phyloP scores from a whole-genome alignment of 2,329 filamentous ascomycete genomes.

The Amauroascus verrucosus region DNA sequence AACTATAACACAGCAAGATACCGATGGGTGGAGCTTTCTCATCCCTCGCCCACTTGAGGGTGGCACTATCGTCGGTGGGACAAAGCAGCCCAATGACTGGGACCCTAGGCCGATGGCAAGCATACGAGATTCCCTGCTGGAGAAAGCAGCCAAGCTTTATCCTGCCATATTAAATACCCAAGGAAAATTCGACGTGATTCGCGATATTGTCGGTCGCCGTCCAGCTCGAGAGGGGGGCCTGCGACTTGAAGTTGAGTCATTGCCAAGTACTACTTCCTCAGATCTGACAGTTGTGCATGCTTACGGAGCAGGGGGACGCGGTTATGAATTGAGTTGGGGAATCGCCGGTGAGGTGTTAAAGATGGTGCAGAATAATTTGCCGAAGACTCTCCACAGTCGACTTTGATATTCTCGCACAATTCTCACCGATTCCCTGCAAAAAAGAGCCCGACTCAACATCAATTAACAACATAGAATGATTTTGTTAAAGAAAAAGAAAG shows the following conservation, averaged over 20 bases:
- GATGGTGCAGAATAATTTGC: slow-evolving; percentile 28
- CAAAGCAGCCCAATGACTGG: slow-evolving; percentile 52
- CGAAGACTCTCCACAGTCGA: neutral
- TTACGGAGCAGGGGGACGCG: slow-evolving; percentile 52
- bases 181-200: slow-evolving; percentile 34
- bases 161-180: slow-evolving; percentile 30
- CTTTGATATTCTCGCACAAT: neutral
- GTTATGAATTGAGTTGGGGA: slow-evolving; percentile 53
- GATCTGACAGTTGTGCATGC: slow-evolving; percentile 40
- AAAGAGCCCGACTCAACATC: neutral
- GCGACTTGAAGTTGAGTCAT: slow-evolving; percentile 44
- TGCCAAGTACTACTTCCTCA: slow-evolving; percentile 16
- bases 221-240: slow-evolving; percentile 40
- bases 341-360: slow-evolving; percentile 43
- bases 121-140: slow-evolving; percentile 41
- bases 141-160: slow-evolving; percentile 33
- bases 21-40: slow-evolving; percentile 55
- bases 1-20: slow-evolving; percentile 51
- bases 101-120: slow-evolving; percentile 40
- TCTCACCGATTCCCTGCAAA: neutral
- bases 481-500: too few relatives aligned
- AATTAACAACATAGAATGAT: too few relatives aligned
- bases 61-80: slow-evolving; percentile 57
- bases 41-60: slow-evolving; percentile 53
- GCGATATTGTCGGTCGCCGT: slow-evolving; percentile 39